Percentiles rank a stretch among this genome's conserved stretches.
Conservation (phyloP, 2,329 filamentous ascomycete genomes). For the Ceratocystis colombiana region DNA sequence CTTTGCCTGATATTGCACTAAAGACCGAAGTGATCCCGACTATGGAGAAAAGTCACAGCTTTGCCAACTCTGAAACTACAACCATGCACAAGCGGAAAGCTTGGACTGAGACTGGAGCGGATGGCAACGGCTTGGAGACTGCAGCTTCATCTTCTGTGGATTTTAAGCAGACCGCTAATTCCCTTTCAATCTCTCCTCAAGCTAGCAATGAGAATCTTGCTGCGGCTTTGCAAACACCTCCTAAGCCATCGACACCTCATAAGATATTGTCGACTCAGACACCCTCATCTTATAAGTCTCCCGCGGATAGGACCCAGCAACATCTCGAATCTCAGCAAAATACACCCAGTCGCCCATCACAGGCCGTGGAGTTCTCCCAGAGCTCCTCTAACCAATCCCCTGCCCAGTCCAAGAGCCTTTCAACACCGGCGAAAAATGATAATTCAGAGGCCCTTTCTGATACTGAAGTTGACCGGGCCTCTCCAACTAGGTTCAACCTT, state of each 20-base stretch:
- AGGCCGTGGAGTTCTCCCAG: not conserved
- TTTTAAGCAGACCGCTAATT: constrained; percentile 4
- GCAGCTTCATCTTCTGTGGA: constrained; percentile 20
- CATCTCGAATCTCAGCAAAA: not conserved
- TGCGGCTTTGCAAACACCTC: constrained; percentile 15
- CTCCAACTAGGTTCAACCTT: constrained; percentile 12
- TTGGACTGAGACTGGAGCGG: constrained; percentile 3
- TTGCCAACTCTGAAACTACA: constrained; percentile 36
- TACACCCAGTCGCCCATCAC: constrained; percentile 13
- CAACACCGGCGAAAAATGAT: constrained; percentile 7
- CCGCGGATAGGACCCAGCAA: not conserved
- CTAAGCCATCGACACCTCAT: constrained; percentile 4
- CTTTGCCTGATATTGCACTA: not conserved
- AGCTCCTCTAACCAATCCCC: constrained; percentile 1
- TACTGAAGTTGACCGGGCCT: constrained; percentile 14
- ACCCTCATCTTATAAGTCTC: not conserved
- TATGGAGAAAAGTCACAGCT: constrained; percentile 47
- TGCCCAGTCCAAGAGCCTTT: constrained; percentile 3
- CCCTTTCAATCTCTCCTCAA: constrained; percentile 19
- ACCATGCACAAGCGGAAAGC: constrained; percentile 20
- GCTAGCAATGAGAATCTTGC: constrained; percentile 20
- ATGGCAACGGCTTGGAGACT: constrained; percentile 27
- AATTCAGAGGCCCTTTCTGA: constrained; percentile 13
- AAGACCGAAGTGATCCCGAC: constrained; percentile 27
- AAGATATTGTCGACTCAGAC: not conserved